phyloP scores from a whole-genome alignment of 805 yeast species.

The Priceomyces melissophilus region DNA sequence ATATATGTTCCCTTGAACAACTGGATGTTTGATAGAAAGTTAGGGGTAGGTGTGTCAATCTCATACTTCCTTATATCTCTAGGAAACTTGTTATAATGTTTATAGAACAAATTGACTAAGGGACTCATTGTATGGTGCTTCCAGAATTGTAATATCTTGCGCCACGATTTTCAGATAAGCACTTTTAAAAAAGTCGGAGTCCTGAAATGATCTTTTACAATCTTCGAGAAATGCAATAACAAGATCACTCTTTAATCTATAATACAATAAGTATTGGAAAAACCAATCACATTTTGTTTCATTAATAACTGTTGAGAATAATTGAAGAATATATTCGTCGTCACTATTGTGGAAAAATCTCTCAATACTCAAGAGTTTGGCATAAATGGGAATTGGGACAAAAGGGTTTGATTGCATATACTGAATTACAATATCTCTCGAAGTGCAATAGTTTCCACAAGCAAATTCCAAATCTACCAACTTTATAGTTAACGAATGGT shows the following conservation, averaged over 20 bases:
- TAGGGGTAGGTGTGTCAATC: conserved; percentile 22
- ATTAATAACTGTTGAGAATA: conserved; percentile 27
- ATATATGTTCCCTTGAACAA: conserved; percentile 27
- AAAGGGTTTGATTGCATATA: conserved; percentile 21
- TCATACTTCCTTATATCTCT: conserved; percentile 20
- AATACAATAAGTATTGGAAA: conserved; percentile 30
- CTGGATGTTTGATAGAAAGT: conserved; percentile 31
- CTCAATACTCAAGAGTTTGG: conserved; percentile 44
- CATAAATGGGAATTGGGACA: conserved; percentile 33
- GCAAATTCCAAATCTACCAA: conserved; percentile 44
- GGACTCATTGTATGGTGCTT: neutral
- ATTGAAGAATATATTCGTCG: conserved; percentile 20
- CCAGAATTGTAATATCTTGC: neutral
- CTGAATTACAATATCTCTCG: conserved; percentile 30
- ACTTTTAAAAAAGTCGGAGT: conserved; percentile 4
- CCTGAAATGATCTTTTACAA: conserved; percentile 12
- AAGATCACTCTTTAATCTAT: conserved; percentile 15
- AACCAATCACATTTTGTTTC: conserved; percentile 33
- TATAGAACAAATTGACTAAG: neutral
- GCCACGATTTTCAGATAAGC: neutral
- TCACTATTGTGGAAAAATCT: conserved; percentile 23
- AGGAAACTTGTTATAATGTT: conserved; percentile 14
- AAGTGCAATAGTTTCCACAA: conserved; percentile 32
- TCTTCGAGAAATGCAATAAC: conserved; percentile 21
- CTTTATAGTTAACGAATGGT: conserved; percentile 32